phyloP scores from a whole-genome alignment of 768 basidiomycete genomes.

The Rossbeevera mucosa region DNA sequence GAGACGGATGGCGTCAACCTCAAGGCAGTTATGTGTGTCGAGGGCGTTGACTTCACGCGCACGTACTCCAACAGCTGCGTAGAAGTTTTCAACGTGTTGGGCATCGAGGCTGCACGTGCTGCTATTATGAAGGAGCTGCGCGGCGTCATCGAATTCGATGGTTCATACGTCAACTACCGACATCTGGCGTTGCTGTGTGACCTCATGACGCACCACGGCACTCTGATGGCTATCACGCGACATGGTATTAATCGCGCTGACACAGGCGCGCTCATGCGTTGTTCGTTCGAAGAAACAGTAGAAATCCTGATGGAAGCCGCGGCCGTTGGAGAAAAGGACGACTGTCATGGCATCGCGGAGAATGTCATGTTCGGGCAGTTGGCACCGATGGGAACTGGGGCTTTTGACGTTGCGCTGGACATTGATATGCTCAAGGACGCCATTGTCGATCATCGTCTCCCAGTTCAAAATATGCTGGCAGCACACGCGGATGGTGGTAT shows the following conservation, averaged over 20 bases:
- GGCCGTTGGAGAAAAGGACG: slow-evolving; percentile 95
- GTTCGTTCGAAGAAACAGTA: slow-evolving; percentile 99
- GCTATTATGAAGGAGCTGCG: slow-evolving; percentile 93
- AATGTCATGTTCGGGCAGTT: slow-evolving; percentile 99
- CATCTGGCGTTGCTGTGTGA: slow-evolving; percentile 96
- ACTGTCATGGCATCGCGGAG: slow-evolving; percentile 98
- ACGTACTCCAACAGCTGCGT: slow-evolving; percentile 97
- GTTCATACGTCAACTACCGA: slow-evolving; percentile 98
- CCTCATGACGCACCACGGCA: slow-evolving; percentile 94
- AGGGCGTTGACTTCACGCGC: slow-evolving; percentile 88
- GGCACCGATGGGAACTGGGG: slow-evolving; percentile 99
- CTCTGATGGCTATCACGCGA: slow-evolving; percentile 96
- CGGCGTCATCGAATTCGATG: slow-evolving; percentile 96
- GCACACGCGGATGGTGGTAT: slow-evolving; percentile 82
- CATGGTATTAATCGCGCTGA: slow-evolving; percentile 99
- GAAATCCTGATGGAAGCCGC: slow-evolving; percentile 99
- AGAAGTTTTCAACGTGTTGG: slow-evolving; percentile 90
- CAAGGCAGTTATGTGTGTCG: slow-evolving; percentile 91
- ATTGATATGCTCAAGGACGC: slow-evolving; percentile 99
- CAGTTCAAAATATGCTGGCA: slow-evolving; percentile 75
- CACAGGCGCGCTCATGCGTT: slow-evolving; percentile 97
- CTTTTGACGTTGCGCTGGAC: slow-evolving; percentile 93
- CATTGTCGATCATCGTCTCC: slow-evolving; percentile 91
- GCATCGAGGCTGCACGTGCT: slow-evolving; percentile 94
- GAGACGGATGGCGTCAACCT: slow-evolving; percentile 97